Conservation (phyloP, 2,329 filamentous ascomycete species). For the Alternaria sp. region DNA sequence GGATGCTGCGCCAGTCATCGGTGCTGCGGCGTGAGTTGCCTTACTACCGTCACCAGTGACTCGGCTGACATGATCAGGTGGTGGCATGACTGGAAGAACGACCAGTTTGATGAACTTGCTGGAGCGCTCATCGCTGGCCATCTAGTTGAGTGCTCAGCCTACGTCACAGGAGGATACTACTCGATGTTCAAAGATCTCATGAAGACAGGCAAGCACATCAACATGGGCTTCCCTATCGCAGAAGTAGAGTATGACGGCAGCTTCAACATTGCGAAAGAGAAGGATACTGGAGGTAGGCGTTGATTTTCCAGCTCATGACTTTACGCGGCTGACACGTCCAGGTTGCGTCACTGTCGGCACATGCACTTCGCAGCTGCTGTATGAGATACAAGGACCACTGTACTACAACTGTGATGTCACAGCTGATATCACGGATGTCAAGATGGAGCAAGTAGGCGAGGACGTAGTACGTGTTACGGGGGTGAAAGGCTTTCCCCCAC, state of each 20-base stretch:
- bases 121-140: constrained; percentile 52
- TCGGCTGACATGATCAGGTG: constrained; percentile 52
- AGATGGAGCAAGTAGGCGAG: constrained; percentile 53
- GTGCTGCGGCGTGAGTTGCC: constrained; percentile 50
- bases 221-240: constrained; percentile 43
- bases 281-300: constrained; percentile 40
- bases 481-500: constrained; percentile 56
- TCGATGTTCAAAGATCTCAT: constrained; percentile 52
- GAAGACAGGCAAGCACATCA: constrained; percentile 45
- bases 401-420: constrained; percentile 60
- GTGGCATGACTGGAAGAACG: constrained; percentile 62
- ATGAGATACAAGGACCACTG: constrained; percentile 44
- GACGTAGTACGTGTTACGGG: constrained; percentile 53
- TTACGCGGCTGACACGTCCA: neutral
- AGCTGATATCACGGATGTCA: constrained; percentile 33
- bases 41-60: neutral
- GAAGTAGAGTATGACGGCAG: constrained; percentile 31
- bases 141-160: constrained; percentile 52
- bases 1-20: constrained; percentile 55
- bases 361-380: constrained; percentile 62
- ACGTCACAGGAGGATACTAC: constrained; percentile 45
- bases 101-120: constrained; percentile 46
- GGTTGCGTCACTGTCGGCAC: constrained; percentile 56
- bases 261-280: constrained; percentile 44
- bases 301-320: accelerated